phyloP scores from a whole-genome alignment of 169 alveolate species.

The Plasmodium ovale region DNA sequence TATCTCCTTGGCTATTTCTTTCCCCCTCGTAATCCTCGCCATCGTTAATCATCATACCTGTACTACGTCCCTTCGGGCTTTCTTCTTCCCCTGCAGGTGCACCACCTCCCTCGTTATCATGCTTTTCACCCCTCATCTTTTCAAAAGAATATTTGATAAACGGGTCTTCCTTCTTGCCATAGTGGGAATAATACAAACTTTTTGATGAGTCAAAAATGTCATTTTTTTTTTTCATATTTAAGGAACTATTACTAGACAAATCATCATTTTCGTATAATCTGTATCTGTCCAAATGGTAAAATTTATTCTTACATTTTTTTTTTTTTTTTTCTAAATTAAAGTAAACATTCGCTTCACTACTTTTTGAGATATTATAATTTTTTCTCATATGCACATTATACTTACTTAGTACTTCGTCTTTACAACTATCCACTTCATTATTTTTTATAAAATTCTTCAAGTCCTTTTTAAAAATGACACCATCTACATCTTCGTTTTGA shows the following conservation, averaged over 20 bases:
- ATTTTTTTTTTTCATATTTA: not conserved
- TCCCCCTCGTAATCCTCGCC: not conserved
- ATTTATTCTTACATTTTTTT: slow-evolving; percentile 1
- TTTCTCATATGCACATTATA: not conserved
- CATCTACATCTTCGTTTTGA: not conserved
- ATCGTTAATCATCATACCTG: not conserved
- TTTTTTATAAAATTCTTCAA: not conserved
- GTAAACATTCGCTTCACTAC: slow-evolving; percentile 37
- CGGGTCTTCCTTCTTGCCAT: slow-evolving; percentile 34
- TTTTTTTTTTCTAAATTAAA: slow-evolving; percentile 61
- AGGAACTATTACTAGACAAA: slow-evolving; percentile 1
- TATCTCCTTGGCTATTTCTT: not conserved
- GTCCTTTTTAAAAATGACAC: not conserved
- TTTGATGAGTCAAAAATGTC: slow-evolving; percentile 3
- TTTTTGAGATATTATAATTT: slow-evolving; percentile 23
- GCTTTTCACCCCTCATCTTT: not conserved
- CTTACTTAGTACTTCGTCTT: not conserved
- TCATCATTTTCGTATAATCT: slow-evolving; percentile 16
- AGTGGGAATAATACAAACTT: too few relatives aligned
- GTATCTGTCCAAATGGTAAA: not conserved
- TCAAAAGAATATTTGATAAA: slow-evolving; percentile 66
- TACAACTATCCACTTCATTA: not conserved
- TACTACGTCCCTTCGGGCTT: not conserved
- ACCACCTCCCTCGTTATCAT: not conserved
- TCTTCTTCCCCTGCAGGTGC: not conserved